Evolutionary conservation across 352 stramenopile species (phyloP), one percentile per base, ranked within the genome.

Genomic region (Phytophthora hibernalis): DNA sequence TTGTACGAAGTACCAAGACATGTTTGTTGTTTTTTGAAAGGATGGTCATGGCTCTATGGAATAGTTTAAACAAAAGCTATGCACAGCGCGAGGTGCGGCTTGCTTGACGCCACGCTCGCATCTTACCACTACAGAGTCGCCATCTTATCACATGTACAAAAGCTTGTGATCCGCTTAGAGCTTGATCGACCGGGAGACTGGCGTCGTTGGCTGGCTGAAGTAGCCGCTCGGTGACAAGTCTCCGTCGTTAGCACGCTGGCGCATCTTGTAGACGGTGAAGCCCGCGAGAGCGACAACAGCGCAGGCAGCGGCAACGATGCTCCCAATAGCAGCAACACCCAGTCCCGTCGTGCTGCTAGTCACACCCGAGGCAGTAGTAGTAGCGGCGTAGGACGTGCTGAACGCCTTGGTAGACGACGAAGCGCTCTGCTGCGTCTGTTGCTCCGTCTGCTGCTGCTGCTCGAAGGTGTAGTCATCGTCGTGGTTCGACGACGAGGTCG

Each of bases 211-310:
- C 28, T 68, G 69, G 38, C 54, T 70, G 54, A 71, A 68, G 59
- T 77, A 77, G 7, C 26, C 59, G 59, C 60, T 74, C 31, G 65
- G 65, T n/a, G 69, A 58, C 49, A 61, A 1, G n/a, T 58, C 64
- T 11, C 31, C 64, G 30, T 68, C 24, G 52, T 53, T 74, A 7
- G 54, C 43, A 26, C 66, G 65, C 45, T 75, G 52, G 22, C 65
- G 72, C 40, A 72, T 78, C 60, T 65, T 69, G 65, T 70, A 78
- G 26, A 51, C 71, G n/a, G 68, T 72, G 45, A 79, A 75, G 31
- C 68, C 75, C n/a, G 65, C 72, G 12, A 83, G 31, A 3, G 68
- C 75, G n/a, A 83, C 49, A 10, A 70, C 75, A 26, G 75, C 72
- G 26, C 49, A 72, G 16, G 74, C 57, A 33, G 55, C 72, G 2